phyloP scores from a whole-genome alignment of 768 basidiomycete genomes.

The Flagelloscypha sp. region DNA sequence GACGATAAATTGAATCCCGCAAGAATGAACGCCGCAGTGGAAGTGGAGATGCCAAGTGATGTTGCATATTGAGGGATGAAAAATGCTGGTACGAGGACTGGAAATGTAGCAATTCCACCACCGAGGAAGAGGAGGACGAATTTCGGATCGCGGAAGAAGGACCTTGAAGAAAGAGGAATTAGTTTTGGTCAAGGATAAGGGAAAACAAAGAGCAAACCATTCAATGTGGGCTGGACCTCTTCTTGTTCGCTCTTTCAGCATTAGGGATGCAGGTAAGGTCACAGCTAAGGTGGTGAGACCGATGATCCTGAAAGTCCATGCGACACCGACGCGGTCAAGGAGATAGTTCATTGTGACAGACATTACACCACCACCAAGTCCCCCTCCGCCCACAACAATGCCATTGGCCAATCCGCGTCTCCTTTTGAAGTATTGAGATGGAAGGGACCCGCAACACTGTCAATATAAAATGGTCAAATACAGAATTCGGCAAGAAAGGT shows the following conservation, averaged over 20 bases:
- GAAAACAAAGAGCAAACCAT: no score
- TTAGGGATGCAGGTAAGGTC: slow-evolving; percentile 19
- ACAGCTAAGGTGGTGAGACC: slow-evolving; percentile 18
- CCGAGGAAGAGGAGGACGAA: slow-evolving; percentile 22
- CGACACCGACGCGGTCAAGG: slow-evolving; percentile 17
- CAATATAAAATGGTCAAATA: not conserved
- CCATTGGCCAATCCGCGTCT: slow-evolving; percentile 25
- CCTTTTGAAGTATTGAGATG: slow-evolving; percentile 26
- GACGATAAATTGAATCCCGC: slow-evolving; percentile 26
- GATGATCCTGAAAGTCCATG: slow-evolving; percentile 25
- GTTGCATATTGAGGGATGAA: slow-evolving; percentile 28
- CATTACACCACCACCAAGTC: slow-evolving; percentile 23
- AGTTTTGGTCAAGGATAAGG: no score
- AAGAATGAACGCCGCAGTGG: slow-evolving; percentile 20
- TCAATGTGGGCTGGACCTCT: slow-evolving; percentile 14
- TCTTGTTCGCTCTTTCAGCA: slow-evolving; percentile 17
- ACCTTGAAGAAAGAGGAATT: slow-evolving; percentile 12
- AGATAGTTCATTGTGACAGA: slow-evolving; percentile 20
- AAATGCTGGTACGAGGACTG: slow-evolving; percentile 26
- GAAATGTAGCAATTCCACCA: slow-evolving; percentile 25
- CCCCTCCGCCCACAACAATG: slow-evolving; percentile 23
- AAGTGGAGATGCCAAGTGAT: slow-evolving; percentile 17
- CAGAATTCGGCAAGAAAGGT: not conserved
- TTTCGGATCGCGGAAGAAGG: slow-evolving; percentile 21
- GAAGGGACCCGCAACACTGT: slow-evolving; percentile 23